Base-by-base conservation (phyloP, 176 grass and related monocot genomes). In the Cenchrus americanus region DNA sequence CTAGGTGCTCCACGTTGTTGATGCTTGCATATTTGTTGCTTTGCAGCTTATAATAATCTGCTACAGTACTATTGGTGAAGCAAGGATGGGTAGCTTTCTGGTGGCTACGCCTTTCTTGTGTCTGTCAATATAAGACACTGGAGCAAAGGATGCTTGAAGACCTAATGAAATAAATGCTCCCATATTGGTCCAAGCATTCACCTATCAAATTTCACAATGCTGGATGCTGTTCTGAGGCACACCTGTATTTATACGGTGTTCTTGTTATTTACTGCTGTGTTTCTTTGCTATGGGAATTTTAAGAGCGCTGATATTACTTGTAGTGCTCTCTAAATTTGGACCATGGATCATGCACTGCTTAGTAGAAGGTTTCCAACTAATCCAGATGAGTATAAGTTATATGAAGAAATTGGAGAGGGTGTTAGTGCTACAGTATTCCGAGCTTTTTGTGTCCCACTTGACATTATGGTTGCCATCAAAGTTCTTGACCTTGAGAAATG, bases 401-500 rank as follows among this genome's bases (percentile, higher is more conserved):
- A 81, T 83, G 96, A 99, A 69, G 96, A 96, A 91, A 80, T 99
- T 77, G 96, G 96, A 84, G 96, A 95, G 81, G 96, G 96, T 72
- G 96, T 95, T 79, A 98, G 96, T 90, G 96, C 96, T 32, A 94
- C 91, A 73, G 96, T 96, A 44, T 94, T 86, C 78, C 89, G 91
- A 75, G 93, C 96, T 69, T 86, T 94, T 34, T 99, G 96, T 57
- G 49, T 99, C 69, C 89, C 96, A 40, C 81, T 92, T 78, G 87
- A 99, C 87, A 61, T 85, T 80, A 86, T 89, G 77, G 96, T 99
- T 87, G 96, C 89, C 51, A 96, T 99, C 59, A 99, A 99, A 85
- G 91, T 96, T 87, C 93, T 99, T 83, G 91, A 99, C 75, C 89
- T 99, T 67, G 96, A 99, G 87, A 99, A 92, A 85, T 99, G 93